Conservation (phyloP, 208 protist species). For the Acanthamoeba rhysodes region DNA sequence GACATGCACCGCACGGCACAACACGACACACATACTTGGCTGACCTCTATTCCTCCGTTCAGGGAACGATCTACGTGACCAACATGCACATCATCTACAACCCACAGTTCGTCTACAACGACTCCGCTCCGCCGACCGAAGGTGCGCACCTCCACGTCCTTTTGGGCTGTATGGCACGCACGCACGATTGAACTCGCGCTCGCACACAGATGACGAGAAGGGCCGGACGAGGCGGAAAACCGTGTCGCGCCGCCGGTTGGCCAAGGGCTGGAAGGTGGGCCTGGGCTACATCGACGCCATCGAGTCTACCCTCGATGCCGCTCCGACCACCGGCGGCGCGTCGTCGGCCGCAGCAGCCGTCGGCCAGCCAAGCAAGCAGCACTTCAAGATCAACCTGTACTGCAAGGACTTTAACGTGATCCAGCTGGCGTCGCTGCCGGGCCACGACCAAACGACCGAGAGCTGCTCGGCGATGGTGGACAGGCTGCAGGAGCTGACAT, state of each 20-base stretch:
- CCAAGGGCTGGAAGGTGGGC: constrained; percentile 53
- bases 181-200: no score
- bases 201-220: background rate
- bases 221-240: background rate
- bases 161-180: no score
- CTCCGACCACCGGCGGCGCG: background rate
- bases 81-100: constrained; percentile 72
- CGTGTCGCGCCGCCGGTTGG: background rate
- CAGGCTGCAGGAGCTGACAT: background rate
- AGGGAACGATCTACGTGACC: constrained; percentile 48
- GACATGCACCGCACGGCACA: background rate
- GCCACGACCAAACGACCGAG: background rate
- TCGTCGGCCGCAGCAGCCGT: background rate
- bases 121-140: background rate
- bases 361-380: background rate
- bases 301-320: constrained; percentile 4
- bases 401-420: constrained; percentile 63
- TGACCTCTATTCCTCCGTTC: background rate
- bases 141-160: background rate
- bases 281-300: constrained; percentile 54
- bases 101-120: constrained; percentile 54
- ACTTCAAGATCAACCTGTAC: constrained; percentile 46
- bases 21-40: no score
- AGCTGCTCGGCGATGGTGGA: constrained; percentile 9
- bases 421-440: constrained; percentile 35